phyloP scores from a whole-genome alignment of 306 rosid genomes.

The Cucumis hystrix region DNA sequence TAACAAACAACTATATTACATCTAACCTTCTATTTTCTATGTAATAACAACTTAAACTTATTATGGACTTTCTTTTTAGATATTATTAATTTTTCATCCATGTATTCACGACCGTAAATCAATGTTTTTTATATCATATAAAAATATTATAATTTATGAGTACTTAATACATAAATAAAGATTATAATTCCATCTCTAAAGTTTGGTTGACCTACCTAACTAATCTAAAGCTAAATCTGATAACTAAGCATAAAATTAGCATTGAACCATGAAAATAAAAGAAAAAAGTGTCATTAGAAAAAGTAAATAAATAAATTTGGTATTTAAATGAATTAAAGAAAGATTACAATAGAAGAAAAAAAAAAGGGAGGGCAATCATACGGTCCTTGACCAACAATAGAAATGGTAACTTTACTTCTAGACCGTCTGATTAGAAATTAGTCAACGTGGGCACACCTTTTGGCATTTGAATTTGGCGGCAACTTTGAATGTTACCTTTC shows the following conservation, averaged over 20 bases:
- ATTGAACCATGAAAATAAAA: background rate
- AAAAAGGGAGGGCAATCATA: too few relatives aligned
- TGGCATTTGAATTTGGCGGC: slow-evolving; percentile 17
- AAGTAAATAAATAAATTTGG: too few relatives aligned
- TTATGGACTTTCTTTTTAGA: too few relatives aligned
- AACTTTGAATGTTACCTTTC: background rate
- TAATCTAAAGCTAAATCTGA: background rate
- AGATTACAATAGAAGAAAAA: background rate
- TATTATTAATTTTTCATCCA: too few relatives aligned
- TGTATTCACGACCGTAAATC: too few relatives aligned
- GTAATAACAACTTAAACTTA: too few relatives aligned
- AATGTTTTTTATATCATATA: too few relatives aligned
- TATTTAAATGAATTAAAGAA: background rate
- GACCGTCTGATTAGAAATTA: slow-evolving; percentile 11
- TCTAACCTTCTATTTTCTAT: too few relatives aligned
- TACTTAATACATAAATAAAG: too few relatives aligned
- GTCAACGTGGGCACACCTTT: slow-evolving; percentile 14
- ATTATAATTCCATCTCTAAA: background rate
- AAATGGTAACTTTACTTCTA: slow-evolving; percentile 1
- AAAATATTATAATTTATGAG: background rate
- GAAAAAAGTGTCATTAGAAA: too few relatives aligned
- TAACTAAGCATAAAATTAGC: background rate
- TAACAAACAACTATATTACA: too few relatives aligned
- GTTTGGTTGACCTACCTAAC: background rate
- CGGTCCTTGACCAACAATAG: too few relatives aligned